Conservation (phyloP, 495 filamentous ascomycete species). For the Talaromyces thailandensis region DNA sequence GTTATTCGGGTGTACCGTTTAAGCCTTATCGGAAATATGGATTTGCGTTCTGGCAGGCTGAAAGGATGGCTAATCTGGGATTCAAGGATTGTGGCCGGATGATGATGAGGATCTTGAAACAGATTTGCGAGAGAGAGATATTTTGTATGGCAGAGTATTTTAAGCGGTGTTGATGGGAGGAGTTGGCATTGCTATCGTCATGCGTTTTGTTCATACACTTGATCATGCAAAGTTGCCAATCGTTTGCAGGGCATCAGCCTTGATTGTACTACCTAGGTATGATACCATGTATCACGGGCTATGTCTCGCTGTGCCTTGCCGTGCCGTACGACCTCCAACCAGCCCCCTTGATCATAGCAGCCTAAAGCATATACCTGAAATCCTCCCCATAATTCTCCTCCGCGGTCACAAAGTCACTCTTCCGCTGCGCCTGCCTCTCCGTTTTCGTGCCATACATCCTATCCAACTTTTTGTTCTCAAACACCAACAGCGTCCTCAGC, state of each 20-base stretch:
- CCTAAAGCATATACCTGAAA: constrained; percentile 39
- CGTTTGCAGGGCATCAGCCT: neutral
- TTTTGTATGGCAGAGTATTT: neutral
- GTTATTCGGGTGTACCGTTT: neutral
- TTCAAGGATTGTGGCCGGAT: neutral
- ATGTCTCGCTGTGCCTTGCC: neutral
- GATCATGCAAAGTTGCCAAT: neutral
- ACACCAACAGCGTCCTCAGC: constrained; percentile 47
- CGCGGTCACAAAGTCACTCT: constrained; percentile 15
- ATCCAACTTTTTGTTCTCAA: constrained; percentile 55
- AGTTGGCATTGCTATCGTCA: neutral
- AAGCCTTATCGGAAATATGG: neutral
- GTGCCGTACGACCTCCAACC: neutral
- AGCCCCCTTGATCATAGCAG: neutral
- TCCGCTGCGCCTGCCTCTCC: constrained; percentile 13
- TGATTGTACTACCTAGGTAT: neutral
- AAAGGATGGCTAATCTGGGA: neutral
- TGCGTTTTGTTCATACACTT: neutral
- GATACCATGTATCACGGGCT: neutral
- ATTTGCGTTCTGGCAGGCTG: neutral
- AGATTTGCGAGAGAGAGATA: neutral
- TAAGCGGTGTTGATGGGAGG: neutral
- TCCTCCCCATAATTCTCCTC: constrained; percentile 45
- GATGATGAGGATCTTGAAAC: neutral
- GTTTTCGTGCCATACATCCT: constrained; percentile 31